Base-by-base conservation (phyloP, 1,139 yeast genomes). In the Candida glucosophila region DNA sequence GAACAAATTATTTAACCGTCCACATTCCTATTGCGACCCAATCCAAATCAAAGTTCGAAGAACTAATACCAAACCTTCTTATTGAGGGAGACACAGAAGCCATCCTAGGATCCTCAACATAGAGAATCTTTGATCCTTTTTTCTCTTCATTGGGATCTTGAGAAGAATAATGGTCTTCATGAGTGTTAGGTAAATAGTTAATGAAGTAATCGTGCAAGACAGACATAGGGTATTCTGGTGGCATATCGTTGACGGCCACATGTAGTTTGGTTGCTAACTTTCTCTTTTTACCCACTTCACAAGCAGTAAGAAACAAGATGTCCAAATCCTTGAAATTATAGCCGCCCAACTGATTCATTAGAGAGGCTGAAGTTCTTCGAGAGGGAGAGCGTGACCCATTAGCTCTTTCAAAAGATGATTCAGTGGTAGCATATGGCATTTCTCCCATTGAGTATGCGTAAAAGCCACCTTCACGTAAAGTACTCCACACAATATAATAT, bases 291-390 rank as follows among this genome's bases (percentile, higher is more conserved):
- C 55, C 58, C 12, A 52, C 50, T 25, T 44, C 36, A 19, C 53
- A 41, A 4, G 67, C 67, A 2, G 50, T 35, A n/a, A 43, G 38
- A 23, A 62, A 36, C 32, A 62, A 45, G 17, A 61, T 39, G 33
- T 58, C 65, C 32, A 59, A 49, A 35, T 61, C 68, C 30, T 59
- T 64, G 44, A 60, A 61, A 30, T 60, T 61, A 36, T 44, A 47
- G 2, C 65, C 67, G 12, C 65, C 67, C 32, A 59, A 43, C 7
- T 60, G 67, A 36, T 58, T 58, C 22, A 60, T 34, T 3, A 62
- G 59, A 7, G 59, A 47, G 28, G 58, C 55, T 16, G 66, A 58
- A 12, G 63, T 54, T 4, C 59, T 52, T 22, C 65, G 40, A 25
- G 65, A 51, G 26, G 54, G 44, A 10, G 21, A 17, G 3, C 6